Evolutionary conservation across 1,284 basidiomycete genomes (phyloP).

Genomic region (Wolfiporia cocos): DNA sequence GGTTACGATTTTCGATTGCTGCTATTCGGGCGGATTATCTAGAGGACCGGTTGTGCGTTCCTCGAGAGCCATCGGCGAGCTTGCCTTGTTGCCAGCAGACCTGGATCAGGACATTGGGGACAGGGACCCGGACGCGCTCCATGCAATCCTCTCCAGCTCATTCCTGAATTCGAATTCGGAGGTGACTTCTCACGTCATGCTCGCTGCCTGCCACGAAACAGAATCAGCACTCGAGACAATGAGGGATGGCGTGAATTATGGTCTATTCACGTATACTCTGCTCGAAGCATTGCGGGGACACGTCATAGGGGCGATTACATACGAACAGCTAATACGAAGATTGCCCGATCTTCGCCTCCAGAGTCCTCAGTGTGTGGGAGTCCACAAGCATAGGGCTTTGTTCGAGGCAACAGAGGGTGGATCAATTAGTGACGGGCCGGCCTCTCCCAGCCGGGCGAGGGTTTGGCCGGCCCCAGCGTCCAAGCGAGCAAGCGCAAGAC

Average conservation of each 20-base stretch:
- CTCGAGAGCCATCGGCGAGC: not conserved
- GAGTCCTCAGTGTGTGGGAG: slow-evolving; percentile 1
- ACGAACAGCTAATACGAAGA: not conserved
- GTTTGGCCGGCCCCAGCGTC: no score
- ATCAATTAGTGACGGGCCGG: no score
- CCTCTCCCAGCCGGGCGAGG: no score
- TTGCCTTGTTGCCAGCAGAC: not conserved
- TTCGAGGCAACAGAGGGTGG: no score
- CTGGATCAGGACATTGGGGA: no score
- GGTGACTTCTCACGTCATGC: not conserved
- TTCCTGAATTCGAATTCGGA: not conserved
- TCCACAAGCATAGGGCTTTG: not conserved
- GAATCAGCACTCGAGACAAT: not conserved
- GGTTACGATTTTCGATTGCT: not conserved
- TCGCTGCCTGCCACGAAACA: not conserved
- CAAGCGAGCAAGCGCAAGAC: no score
- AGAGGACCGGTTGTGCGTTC: not conserved
- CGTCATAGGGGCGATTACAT: not conserved
- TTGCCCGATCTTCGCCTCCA: not conserved
- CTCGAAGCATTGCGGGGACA: not conserved
- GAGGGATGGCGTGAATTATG: not conserved
- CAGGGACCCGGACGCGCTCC: no score
- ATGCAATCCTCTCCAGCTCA: no score
- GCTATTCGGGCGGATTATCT: slow-evolving; percentile 1
- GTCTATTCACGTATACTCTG: not conserved